phyloP scores from a whole-genome alignment of 1,284 basidiomycete species.

The Porogramme epimiltina region DNA sequence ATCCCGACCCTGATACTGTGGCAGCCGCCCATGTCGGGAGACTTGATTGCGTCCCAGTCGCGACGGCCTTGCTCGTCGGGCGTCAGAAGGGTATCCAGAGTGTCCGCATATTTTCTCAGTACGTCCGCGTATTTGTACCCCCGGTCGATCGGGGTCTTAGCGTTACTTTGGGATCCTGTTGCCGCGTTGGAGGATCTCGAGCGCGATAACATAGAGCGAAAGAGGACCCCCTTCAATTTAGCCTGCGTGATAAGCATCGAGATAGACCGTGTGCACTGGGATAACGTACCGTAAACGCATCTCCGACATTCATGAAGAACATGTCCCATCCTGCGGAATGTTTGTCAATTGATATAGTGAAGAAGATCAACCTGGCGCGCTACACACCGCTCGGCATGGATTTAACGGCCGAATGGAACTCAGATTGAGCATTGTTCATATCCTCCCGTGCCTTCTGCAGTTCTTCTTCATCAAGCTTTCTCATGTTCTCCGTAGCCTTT shows the following conservation, averaged over 20 bases:
- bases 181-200: too few species aligned
- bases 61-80: not conserved
- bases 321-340: not conserved
- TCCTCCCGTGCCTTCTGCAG: slow-evolving; percentile 7
- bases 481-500: slow-evolving; percentile 7
- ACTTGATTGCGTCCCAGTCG: slow-evolving; percentile 9
- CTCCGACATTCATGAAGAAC: not conserved
- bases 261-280: too few species aligned
- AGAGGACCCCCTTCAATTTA: too few species aligned
- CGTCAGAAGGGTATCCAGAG: slow-evolving; percentile 1
- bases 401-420: slow-evolving; percentile 1
- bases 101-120: slow-evolving; percentile 7
- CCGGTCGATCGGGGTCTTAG: not conserved
- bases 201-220: too few species aligned
- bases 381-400: slow-evolving; percentile 3
- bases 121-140: slow-evolving; percentile 4
- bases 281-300: not conserved
- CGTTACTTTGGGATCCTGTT: too few species aligned
- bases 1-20: slow-evolving; percentile 1
- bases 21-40: slow-evolving; percentile 1
- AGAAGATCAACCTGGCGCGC: not conserved
- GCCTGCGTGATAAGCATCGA: not conserved
- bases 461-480: not conserved
- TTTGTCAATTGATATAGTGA: not conserved
- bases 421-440: not conserved